Percentiles rank a stretch among this genome's conserved stretches.
These are phyloP conservation scores for Candida broadrunensis DNA, from an alignment of 805 yeast genomes.

Conservation along the genomic window DNA sequence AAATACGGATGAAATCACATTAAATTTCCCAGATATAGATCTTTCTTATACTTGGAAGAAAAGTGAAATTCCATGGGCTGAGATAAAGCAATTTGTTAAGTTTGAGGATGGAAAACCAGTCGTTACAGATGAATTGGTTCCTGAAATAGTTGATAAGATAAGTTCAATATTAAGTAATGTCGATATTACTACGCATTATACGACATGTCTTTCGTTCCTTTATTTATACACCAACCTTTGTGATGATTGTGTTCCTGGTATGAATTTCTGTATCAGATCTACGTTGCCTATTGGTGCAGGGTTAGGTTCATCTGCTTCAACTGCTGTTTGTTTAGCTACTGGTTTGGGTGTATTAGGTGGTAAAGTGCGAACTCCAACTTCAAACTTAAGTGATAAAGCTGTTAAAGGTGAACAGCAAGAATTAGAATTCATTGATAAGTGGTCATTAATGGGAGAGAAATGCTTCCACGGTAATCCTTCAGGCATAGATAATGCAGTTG, in stretches of 20 bases:
- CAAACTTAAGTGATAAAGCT: conserved; percentile 29
- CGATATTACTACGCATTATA: conserved; percentile 58
- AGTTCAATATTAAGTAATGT: conserved; percentile 43
- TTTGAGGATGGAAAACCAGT: conserved; percentile 20
- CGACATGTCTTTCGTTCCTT: conserved; percentile 80
- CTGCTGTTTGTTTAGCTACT: conserved; percentile 78
- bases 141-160: conserved; percentile 53
- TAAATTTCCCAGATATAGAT: conserved; percentile 83
- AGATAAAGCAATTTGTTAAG: conserved; percentile 18
- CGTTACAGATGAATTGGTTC: conserved; percentile 54
- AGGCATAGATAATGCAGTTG: conserved; percentile 95
- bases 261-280: conserved; percentile 67
- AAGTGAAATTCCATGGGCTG: conserved; percentile 60
- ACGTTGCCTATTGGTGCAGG: conserved; percentile 97
- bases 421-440: conserved; percentile 65
- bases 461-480: conserved; percentile 96
- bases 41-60: conserved; percentile 64
- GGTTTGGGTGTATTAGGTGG: conserved; percentile 66
- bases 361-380: conserved; percentile 41
- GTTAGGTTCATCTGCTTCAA: conserved; percentile 89
- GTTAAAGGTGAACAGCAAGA: conserved; percentile 33
- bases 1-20: conserved; percentile 40
- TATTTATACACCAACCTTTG: conserved; percentile 70
- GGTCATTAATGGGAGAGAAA: conserved; percentile 93
- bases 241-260: conserved; percentile 42